phyloP scores from a whole-genome alignment of 2,329 filamentous ascomycete genomes.

The Xylaria sp. region DNA sequence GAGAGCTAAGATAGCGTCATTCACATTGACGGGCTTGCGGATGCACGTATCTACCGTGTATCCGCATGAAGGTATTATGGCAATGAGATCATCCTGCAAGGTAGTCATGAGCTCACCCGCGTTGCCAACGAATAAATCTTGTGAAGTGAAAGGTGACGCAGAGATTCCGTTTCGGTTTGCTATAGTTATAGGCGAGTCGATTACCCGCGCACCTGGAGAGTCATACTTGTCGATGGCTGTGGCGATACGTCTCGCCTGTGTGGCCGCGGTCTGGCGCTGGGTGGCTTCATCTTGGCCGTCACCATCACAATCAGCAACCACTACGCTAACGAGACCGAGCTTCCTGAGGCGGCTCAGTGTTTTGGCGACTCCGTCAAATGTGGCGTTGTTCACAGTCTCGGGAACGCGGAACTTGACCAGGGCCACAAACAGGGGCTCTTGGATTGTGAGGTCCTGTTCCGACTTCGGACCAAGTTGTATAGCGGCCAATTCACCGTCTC shows the following conservation, averaged over 20 bases:
- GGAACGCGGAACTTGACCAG: slow-evolving; percentile 85
- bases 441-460: slow-evolving; percentile 59
- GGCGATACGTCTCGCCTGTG: slow-evolving; percentile 79
- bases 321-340: slow-evolving; percentile 82
- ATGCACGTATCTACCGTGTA: slow-evolving; percentile 55
- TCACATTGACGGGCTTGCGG: slow-evolving; percentile 56
- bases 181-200: slow-evolving; percentile 67
- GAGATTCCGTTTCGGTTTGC: slow-evolving; percentile 41
- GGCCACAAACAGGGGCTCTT: slow-evolving; percentile 72
- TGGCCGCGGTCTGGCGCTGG: slow-evolving; percentile 60
- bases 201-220: slow-evolving; percentile 73
- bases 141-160: slow-evolving; percentile 51
- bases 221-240: slow-evolving; percentile 77
- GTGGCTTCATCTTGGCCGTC: slow-evolving; percentile 47
- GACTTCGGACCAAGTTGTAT: slow-evolving; percentile 33
- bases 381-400: slow-evolving; percentile 74
- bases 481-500: slow-evolving; percentile 12
- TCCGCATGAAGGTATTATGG: slow-evolving; percentile 70
- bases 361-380: slow-evolving; percentile 79
- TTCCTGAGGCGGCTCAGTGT: slow-evolving; percentile 86
- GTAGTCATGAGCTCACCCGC: slow-evolving; percentile 71
- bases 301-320: slow-evolving; percentile 79
- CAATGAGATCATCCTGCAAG: slow-evolving; percentile 74
- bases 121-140: slow-evolving; percentile 55
- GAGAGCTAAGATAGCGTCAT: slow-evolving; percentile 79